Percentiles rank a stretch among this genome's conserved stretches.
phyloP scores from a whole-genome alignment of 495 filamentous ascomycete genomes.

The Podospora appendiculata region DNA sequence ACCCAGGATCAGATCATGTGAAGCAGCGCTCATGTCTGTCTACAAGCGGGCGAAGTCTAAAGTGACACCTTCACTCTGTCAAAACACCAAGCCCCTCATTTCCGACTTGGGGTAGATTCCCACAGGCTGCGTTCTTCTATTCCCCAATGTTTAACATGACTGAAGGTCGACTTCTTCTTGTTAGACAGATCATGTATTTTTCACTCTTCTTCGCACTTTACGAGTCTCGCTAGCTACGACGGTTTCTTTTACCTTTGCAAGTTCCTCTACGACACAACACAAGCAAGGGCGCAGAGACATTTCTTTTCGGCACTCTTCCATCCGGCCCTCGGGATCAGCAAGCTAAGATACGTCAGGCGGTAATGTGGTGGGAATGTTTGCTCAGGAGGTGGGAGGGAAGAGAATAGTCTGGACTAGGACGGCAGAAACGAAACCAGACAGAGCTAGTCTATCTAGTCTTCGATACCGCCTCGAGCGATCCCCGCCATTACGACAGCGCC shows the following conservation, averaged over 20 bases:
- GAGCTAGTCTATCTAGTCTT: too few relatives aligned
- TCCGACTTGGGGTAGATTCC: too few relatives aligned
- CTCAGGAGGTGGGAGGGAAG: slow-evolving; percentile 6
- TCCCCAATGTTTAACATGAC: too few relatives aligned
- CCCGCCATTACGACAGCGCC: too few relatives aligned
- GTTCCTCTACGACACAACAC: slow-evolving; percentile 1
- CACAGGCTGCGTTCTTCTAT: too few relatives aligned
- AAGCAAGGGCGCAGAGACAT: slow-evolving; percentile 1
- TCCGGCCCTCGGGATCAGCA: not conserved
- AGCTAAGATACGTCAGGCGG: not conserved
- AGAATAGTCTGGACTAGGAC: slow-evolving; percentile 2
- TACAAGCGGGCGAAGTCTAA: not conserved
- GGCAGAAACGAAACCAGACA: not conserved
- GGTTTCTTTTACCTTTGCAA: slow-evolving; percentile 5
- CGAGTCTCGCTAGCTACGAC: slow-evolving; percentile 4
- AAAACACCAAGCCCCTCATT: too few relatives aligned
- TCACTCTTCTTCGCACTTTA: not conserved
- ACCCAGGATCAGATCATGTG: slow-evolving; percentile 99
- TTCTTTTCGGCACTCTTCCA: not conserved
- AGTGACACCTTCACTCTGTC: too few relatives aligned
- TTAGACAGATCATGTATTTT: not conserved
- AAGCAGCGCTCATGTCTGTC: not conserved
- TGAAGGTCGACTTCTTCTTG: not conserved
- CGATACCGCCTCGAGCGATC: too few relatives aligned
- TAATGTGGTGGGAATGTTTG: slow-evolving; percentile 8